Conservation (phyloP, 1,284 basidiomycete genomes). For the Cryptococcus floricola region DNA sequence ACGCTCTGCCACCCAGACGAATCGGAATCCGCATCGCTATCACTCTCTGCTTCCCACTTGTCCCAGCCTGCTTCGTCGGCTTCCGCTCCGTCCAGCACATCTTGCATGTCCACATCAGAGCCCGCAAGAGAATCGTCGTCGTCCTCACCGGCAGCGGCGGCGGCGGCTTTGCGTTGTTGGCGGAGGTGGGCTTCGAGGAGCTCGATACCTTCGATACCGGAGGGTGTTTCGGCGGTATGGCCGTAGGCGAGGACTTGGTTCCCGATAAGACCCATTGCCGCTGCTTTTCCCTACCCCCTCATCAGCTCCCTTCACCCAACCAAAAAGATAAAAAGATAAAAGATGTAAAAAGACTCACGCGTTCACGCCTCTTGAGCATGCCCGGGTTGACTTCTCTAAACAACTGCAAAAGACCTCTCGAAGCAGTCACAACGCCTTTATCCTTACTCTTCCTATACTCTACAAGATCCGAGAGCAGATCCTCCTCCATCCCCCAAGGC, state of each 20-base stretch:
- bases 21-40: slow-evolving; percentile 59
- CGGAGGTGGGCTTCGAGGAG: slow-evolving; percentile 82
- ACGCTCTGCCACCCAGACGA: slow-evolving; percentile 84
- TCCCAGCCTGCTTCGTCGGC: slow-evolving; percentile 78
- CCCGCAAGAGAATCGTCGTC: slow-evolving; percentile 51
- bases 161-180: slow-evolving; percentile 63
- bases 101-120: slow-evolving; percentile 56
- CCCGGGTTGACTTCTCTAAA: slow-evolving; percentile 95
- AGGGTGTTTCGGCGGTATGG: slow-evolving; percentile 61
- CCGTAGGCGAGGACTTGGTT: slow-evolving; percentile 74
- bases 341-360: slow-evolving; percentile 31
- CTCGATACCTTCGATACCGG: slow-evolving; percentile 85
- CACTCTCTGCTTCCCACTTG: slow-evolving; percentile 79
- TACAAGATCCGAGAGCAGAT: slow-evolving; percentile 84
- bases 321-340: not conserved
- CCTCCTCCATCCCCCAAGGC: slow-evolving; percentile 91
- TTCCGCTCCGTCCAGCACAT: slow-evolving; percentile 78
- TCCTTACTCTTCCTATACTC: slow-evolving; percentile 94
- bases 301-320: slow-evolving; percentile 2
- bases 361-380: slow-evolving; percentile 86
- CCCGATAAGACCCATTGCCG: slow-evolving; percentile 66
- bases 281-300: slow-evolving; percentile 68
- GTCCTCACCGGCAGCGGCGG: no score
- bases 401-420: slow-evolving; percentile 82
- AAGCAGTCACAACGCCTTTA: slow-evolving; percentile 85